Evolutionary conservation across 2,329 filamentous ascomycete genomes (phyloP).

Genomic region (Exophiala sp.): DNA sequence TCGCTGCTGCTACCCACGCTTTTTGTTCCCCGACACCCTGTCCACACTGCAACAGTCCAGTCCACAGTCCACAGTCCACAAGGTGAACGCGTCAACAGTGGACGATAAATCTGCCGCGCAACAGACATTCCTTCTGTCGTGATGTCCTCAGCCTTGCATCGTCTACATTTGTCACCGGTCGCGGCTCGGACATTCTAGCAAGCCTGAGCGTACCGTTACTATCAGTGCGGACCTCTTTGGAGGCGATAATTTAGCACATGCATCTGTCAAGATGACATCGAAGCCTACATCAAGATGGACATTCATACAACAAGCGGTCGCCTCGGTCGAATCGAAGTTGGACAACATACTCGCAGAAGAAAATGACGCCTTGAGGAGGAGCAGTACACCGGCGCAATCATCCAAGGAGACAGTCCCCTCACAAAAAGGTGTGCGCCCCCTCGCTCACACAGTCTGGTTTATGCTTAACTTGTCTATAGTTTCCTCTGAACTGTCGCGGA

Average conservation of each 20-base stretch:
- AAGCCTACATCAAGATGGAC: conserved; percentile 62
- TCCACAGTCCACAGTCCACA: not conserved
- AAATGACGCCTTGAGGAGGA: conserved; percentile 41
- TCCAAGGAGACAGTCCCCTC: conserved; percentile 23
- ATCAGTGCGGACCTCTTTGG: not conserved
- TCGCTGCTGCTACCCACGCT: not conserved
- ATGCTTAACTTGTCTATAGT: conserved; percentile 22
- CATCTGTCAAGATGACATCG: conserved; percentile 13
- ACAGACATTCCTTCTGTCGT: not conserved
- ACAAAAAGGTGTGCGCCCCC: conserved; percentile 64
- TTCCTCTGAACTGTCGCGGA: conserved; percentile 50
- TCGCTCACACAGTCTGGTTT: conserved; percentile 48
- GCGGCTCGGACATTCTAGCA: not conserved
- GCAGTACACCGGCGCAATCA: conserved; percentile 29
- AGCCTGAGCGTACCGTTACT: not conserved
- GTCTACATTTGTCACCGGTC: not conserved
- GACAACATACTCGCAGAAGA: conserved; percentile 87
- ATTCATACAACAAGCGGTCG: conserved; percentile 82
- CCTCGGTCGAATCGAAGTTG: conserved; percentile 85
- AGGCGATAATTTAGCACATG: not conserved
- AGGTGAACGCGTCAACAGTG: conserved; percentile 15
- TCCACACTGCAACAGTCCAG: not conserved
- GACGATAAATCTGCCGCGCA: not conserved
- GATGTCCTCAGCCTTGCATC: conserved; percentile 2
- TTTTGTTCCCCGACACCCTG: conserved; percentile 2